Evolutionary conservation across 495 filamentous ascomycete genomes (phyloP).

Genomic region (Lepraria neglecta): DNA sequence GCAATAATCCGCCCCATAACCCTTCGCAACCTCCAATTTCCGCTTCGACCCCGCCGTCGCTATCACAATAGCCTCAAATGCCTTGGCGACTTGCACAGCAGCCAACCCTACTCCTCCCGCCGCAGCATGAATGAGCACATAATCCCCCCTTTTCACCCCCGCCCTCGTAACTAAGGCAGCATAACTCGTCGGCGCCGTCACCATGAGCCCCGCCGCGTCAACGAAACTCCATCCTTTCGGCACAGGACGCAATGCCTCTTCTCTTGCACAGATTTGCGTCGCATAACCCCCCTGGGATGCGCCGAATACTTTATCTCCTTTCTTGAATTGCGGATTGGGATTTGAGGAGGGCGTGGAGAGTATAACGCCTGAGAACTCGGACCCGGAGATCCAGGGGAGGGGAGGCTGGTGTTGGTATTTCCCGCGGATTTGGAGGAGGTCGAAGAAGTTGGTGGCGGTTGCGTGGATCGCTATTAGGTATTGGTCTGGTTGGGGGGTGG

Average conservation of each 20-base stretch:
- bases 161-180: conserved; percentile 75
- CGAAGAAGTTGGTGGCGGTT: conserved; percentile 90
- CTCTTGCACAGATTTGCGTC: conserved; percentile 60
- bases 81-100: conserved; percentile 90
- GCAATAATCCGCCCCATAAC: conserved; percentile 78
- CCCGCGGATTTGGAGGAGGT: conserved; percentile 81
- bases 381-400: conserved; percentile 81
- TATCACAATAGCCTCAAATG: conserved; percentile 80
- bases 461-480: conserved; percentile 89
- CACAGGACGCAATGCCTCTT: conserved; percentile 62
- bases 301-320: conserved; percentile 81
- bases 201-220: conserved; percentile 82
- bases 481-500: conserved; percentile 58
- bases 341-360: conserved; percentile 52
- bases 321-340: conserved; percentile 49
- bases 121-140: conserved; percentile 85
- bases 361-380: conserved; percentile 79
- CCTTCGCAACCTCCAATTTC: conserved; percentile 70
- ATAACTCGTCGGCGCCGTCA: conserved; percentile 87
- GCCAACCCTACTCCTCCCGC: conserved; percentile 89
- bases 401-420: conserved; percentile 58
- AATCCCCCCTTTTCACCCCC: conserved; percentile 69
- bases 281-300: conserved; percentile 83
- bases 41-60: conserved; percentile 73
- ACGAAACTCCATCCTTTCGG: conserved; percentile 75